Base-by-base conservation (phyloP, 768 basidiomycete genomes). In the Grammothele lineata region DNA sequence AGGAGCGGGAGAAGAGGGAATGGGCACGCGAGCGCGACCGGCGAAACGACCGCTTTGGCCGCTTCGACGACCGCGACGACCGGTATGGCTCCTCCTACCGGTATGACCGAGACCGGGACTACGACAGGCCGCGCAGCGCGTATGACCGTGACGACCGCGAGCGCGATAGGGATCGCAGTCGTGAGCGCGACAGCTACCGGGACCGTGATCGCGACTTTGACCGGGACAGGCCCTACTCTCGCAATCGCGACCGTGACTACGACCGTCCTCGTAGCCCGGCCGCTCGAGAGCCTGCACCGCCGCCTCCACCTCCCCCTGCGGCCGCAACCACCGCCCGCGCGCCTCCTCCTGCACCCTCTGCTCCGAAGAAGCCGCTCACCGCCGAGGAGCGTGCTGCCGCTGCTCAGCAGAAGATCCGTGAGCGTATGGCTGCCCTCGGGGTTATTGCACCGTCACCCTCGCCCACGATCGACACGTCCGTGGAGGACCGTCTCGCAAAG, bases 361-460 rank as follows among this genome's bases (percentile, higher is more conserved):
- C 70, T n/a, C 60, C 65, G 17, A 90, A 86, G 68, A 76, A 78
- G 44, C 92, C 41, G 3, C 15, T 97, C 91, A 84, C 91, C 0
- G 70, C 84, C 0, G 92, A 85, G 52, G 88, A 97, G 58, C 81
- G 92, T 3, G 71, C 77, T 35, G 92, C 87, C 0, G 91, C 73
- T 61, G 95, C 92, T 1, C 81, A 86, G 57, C 76, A 83, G 12
- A 80, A 87, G 33, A 80, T 96, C 17, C 80, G 90, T 56, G 91
- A 83, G 15, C 85, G 95, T 25, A 92, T 86, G 75, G 79, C 81
- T 32, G 86, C 85, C 0, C 76, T 97, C 9, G 95, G 95, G 5
- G 77, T 96, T 15, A 63, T 77, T 1, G 62, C 72, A 10, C 34
- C 69, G 0, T 57, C 73, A 6, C 27, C 42, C 12, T 66, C 72